These are phyloP conservation scores for Chytriomyces sp. DNA, from an alignment of 192 early-diverging fungal species.

Conservation along the genomic window DNA sequence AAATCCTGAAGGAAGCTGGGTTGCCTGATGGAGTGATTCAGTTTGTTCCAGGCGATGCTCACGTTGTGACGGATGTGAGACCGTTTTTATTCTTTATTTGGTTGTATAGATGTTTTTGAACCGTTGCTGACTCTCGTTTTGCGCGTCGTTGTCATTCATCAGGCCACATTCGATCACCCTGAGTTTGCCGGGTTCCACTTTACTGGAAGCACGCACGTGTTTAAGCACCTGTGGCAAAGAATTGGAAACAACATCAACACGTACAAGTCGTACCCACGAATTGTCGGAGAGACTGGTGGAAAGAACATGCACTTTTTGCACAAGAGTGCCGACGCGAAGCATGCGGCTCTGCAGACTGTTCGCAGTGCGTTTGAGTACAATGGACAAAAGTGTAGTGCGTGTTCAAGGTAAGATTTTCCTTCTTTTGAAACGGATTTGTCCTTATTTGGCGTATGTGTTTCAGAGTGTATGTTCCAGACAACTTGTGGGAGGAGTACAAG, in stretches of 20 bases:
- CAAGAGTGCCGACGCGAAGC: slow-evolving; percentile 72
- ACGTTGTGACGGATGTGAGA: slow-evolving; percentile 69
- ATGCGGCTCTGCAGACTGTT: slow-evolving; percentile 88
- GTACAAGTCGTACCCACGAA: slow-evolving; percentile 93
- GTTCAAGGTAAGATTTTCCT: slow-evolving; percentile 65
- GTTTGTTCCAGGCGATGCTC: slow-evolving; percentile 92
- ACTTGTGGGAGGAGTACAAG: slow-evolving; percentile 78
- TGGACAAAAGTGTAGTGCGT: slow-evolving; percentile 98
- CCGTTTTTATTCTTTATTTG: neutral
- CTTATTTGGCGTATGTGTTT: neutral
- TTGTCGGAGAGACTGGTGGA: slow-evolving; percentile 98
- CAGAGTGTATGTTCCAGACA: slow-evolving; percentile 82
- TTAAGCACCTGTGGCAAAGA: slow-evolving; percentile 90
- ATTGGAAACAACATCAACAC: slow-evolving; percentile 89
- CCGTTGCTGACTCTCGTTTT: slow-evolving; percentile 9
- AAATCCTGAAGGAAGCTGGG: slow-evolving; percentile 94
- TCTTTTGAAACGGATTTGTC: neutral
- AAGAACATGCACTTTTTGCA: slow-evolving; percentile 99
- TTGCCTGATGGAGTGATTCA: slow-evolving; percentile 96
- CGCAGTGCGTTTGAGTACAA: slow-evolving; percentile 95
- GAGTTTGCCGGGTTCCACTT: slow-evolving; percentile 98
- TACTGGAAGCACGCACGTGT: slow-evolving; percentile 91
- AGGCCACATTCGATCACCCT: slow-evolving; percentile 78
- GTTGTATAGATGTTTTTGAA: neutral
- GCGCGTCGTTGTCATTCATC: neutral